Evolutionary conservation across 768 basidiomycete genomes (phyloP), one percentile per base, ranked within the genome.

Genomic region (Flagelloscypha sp.): DNA sequence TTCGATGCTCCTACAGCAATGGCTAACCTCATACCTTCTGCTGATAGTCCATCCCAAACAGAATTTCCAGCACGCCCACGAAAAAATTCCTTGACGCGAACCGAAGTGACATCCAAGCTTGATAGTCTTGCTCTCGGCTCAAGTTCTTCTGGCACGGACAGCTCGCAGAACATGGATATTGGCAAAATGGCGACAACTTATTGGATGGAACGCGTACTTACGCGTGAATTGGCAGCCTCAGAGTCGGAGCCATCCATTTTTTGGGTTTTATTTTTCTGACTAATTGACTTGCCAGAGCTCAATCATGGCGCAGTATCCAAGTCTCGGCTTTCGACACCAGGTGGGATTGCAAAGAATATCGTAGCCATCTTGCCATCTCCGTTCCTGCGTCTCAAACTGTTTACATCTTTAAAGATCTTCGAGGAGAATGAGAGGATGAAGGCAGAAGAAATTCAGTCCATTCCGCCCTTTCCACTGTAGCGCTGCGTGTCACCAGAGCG

Each of bases 131-230:
- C n/a, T n/a, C n/a, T n/a, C n/a, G n/a, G n/a, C n/a, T n/a, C n/a
- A n/a, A n/a, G n/a, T n/a, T n/a, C n/a, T n/a, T n/a, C n/a, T n/a
- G n/a, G n/a, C n/a, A n/a, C n/a, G n/a, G n/a, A n/a, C n/a, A n/a
- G n/a, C n/a, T n/a, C n/a, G n/a, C n/a, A n/a, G n/a, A n/a, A n/a
- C n/a, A n/a, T 65, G 13, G 76, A 79, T 38, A 68, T 79, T 48
- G 74, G 72, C 5, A 66, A 76, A 40, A 79, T 84, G 75, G 75
- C 73, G 35, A 71, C 81, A 2, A 65, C 76, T 1, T 82, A 75
- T 48, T 88, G 85, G 84, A 72, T 80, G 56, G 75, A 86, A 45
- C 66, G 58, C 33, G 43, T 88, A 11, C 54, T 65, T 35, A 62
- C 68, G 10, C 65, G 70, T 35, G 59, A 69, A n/a, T 60, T 76